Base-by-base conservation (phyloP, 177 flowering plant species). In the Telopea speciosissima region DNA sequence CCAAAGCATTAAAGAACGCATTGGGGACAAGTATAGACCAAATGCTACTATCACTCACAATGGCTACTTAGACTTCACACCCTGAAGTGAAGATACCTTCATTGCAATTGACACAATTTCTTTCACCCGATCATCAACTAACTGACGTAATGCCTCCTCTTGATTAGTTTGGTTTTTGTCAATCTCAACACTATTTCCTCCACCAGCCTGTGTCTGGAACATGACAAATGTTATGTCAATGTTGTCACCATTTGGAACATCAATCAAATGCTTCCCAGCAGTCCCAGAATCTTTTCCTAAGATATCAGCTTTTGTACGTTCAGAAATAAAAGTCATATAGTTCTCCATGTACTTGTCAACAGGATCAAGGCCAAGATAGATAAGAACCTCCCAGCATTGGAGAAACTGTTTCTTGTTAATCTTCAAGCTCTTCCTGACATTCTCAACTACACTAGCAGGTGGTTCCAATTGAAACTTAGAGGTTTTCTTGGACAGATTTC, bases 341-440 rank as follows among this genome's bases (percentile, higher is more conserved):
- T 85, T 87, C 68, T 90, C 89, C 82, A 84, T 79, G 80, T 75
- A 70, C 71, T 75, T 80, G 31, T 90, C 89, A 64, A 79, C 68
- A 8, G 87, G 88, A 67, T 86, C 82, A 59, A 96, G 87, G 56
- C 84, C 79, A 52, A 91, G 84, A 73, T 89, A 93, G 49, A 96
- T 76, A 59, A 96, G 86, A 75, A 96, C 77, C 81, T 96, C 98
- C 99, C 99, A 93, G 69, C 99, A 96, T 58, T 84, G 87, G 8
- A 83, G 79, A 75, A 93, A 88, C 73, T 96, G 99, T 76, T 87
- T 93, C 82, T 84, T 91, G 87, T 81, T 93, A 66, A 93, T 93
- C 75, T 93, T 93, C 72, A 91, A 76, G 45, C 61, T 73, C 73
- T 80, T 82, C 69, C 93, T 76, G 31, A 84, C 97, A 42, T 85